These are phyloP conservation scores for Hirsutella rhossiliensis DNA, from an alignment of 2,329 filamentous ascomycete species.

Conservation along the genomic window DNA sequence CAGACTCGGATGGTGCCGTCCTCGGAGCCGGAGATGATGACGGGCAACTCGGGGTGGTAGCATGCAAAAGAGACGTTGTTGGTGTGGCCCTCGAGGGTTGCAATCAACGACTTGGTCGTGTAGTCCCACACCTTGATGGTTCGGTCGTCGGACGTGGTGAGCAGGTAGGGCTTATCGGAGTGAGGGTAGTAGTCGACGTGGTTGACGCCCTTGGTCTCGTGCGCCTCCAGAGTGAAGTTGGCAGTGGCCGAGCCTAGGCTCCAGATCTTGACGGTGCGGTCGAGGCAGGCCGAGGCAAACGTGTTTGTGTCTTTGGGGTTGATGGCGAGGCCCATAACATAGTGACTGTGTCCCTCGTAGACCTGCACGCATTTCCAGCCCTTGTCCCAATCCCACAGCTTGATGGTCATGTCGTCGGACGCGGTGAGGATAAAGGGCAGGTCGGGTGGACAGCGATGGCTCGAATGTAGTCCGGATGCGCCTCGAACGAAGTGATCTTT, in stretches of 20 bases:
- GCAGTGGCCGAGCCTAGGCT: slow-evolving; percentile 85
- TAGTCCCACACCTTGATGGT: slow-evolving; percentile 99
- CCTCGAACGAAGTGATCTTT: slow-evolving; percentile 95
- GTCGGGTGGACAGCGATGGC: slow-evolving; percentile 93
- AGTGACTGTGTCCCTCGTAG: slow-evolving; percentile 93
- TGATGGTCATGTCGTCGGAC: slow-evolving; percentile 97
- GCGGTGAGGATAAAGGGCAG: slow-evolving; percentile 94
- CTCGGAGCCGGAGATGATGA: slow-evolving; percentile 96
- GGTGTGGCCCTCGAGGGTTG: slow-evolving; percentile 90
- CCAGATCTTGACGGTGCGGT: slow-evolving; percentile 97
- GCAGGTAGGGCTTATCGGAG: slow-evolving; percentile 70
- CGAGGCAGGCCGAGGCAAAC: slow-evolving; percentile 86
- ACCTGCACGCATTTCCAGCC: slow-evolving; percentile 95
- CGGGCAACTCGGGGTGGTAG: slow-evolving; percentile 91
- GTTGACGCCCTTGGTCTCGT: slow-evolving; percentile 96
- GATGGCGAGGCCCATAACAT: slow-evolving; percentile 92
- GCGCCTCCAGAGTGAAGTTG: slow-evolving; percentile 93
- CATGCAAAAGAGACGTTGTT: slow-evolving; percentile 98
- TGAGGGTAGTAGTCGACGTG: slow-evolving; percentile 84
- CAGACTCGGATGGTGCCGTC: slow-evolving; percentile 97
- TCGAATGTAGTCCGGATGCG: slow-evolving; percentile 96
- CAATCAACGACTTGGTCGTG: slow-evolving; percentile 93
- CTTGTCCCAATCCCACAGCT: slow-evolving; percentile 98
- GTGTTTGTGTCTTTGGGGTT: slow-evolving; percentile 96
- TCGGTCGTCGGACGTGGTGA: slow-evolving; percentile 92